A percentile compares a stretch with the other conserved stretches of the same genome.
phyloP scores from a whole-genome alignment of 2,329 filamentous ascomycete species.

The Podosphaera xanthii region DNA sequence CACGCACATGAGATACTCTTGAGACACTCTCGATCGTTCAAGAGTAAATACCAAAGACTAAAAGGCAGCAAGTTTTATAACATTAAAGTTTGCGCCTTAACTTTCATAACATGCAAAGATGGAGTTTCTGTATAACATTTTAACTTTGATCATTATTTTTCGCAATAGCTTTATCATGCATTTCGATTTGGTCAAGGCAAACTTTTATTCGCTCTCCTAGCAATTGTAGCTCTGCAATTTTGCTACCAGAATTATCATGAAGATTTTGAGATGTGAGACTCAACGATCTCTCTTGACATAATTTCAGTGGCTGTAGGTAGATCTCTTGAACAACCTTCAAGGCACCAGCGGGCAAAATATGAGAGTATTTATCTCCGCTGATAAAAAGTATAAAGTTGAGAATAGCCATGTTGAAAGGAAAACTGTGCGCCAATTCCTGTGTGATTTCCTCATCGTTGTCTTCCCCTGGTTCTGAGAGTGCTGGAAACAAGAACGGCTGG shows the following conservation, averaged over 20 bases:
- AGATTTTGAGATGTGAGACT: slow-evolving; percentile 2
- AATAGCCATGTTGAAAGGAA: slow-evolving; percentile 32
- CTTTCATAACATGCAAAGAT: no score
- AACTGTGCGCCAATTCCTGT: slow-evolving; percentile 28
- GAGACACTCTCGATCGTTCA: no score
- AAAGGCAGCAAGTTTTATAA: no score
- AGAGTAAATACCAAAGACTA: no score
- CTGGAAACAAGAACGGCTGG: slow-evolving; percentile 39
- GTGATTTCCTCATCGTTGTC: slow-evolving; percentile 21
- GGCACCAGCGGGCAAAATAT: slow-evolving; percentile 32
- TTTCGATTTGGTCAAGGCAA: slow-evolving; percentile 5
- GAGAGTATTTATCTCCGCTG: slow-evolving; percentile 23
- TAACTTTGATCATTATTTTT: no score
- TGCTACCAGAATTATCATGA: slow-evolving; percentile 1
- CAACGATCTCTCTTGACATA: slow-evolving; percentile 18
- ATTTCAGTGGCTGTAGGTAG: slow-evolving; percentile 30
- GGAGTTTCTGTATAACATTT: no score
- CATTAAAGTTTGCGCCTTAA: no score
- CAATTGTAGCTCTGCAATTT: slow-evolving; percentile 9
- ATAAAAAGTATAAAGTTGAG: slow-evolving; percentile 38
- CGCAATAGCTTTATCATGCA: background rate
- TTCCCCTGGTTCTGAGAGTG: slow-evolving; percentile 25
- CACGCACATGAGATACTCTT: no score
- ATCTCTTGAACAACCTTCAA: slow-evolving; percentile 32
- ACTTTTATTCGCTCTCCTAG: slow-evolving; percentile 11